Evolutionary conservation across 139 green algal species (phyloP).

Genomic region (Coelastrella sp.): DNA sequence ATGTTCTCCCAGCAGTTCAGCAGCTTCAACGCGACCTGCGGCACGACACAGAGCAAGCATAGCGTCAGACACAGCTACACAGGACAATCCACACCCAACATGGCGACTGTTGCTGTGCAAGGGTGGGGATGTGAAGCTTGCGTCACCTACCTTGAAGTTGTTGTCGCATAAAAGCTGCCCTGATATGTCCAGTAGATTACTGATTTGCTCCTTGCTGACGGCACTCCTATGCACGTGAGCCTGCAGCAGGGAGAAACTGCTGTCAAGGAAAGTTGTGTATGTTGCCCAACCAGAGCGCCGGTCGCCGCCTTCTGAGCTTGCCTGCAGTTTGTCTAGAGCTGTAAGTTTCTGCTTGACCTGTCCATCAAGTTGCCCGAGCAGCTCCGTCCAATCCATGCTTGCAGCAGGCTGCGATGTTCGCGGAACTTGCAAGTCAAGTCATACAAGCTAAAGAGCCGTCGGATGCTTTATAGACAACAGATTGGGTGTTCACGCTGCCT

Average conservation of each 20-base stretch:
- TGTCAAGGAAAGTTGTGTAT: too few species aligned
- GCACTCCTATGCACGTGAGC: conserved; percentile 6
- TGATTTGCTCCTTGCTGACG: conserved; percentile 47
- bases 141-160: conserved; percentile 60
- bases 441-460: too few species aligned
- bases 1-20: conserved; percentile 52
- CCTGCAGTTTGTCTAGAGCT: conserved; percentile 57
- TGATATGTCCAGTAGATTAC: conserved; percentile 54
- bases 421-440: too few species aligned
- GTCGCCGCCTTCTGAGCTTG: neutral
- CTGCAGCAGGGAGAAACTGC: neutral
- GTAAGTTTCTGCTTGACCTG: conserved; percentile 53
- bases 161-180: conserved; percentile 53
- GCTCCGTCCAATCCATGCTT: conserved; percentile 29
- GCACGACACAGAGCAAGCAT: neutral
- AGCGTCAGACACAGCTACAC: too few species aligned
- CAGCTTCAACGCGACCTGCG: conserved; percentile 47
- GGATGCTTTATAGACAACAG: too few species aligned
- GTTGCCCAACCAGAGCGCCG: too few species aligned
- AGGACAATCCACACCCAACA: neutral
- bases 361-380: conserved; percentile 45
- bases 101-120: neutral
- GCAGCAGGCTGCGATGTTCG: neutral
- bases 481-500: too few species aligned
- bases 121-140: neutral